Evolutionary conservation across 495 filamentous ascomycete species (phyloP).

Genomic region (Penicillium riverlandense): DNA sequence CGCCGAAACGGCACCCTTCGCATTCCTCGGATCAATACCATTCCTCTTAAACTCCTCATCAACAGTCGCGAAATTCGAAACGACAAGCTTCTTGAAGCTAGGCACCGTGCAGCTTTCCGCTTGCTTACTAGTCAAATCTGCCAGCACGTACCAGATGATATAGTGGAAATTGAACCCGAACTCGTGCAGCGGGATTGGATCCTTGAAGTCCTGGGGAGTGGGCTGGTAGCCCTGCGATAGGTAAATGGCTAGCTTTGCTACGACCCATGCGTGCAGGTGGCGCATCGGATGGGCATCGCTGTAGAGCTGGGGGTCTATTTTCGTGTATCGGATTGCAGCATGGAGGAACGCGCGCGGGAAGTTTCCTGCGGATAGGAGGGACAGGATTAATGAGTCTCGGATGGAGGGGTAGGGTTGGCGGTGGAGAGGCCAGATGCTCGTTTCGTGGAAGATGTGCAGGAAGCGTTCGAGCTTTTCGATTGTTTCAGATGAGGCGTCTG

Average conservation of each 20-base stretch:
- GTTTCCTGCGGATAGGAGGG: conserved; percentile 18
- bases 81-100: conserved; percentile 26
- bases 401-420: conserved; percentile 35
- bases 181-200: conserved; percentile 10
- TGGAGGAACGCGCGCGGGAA: conserved; percentile 30
- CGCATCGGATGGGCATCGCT: conserved; percentile 33
- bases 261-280: conserved; percentile 34
- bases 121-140: conserved; percentile 34
- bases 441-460: conserved; percentile 16
- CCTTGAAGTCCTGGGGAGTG: background rate
- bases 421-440: conserved; percentile 21
- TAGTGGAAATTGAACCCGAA: conserved; percentile 25
- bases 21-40: conserved; percentile 23
- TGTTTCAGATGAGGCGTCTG: conserved; percentile 7
- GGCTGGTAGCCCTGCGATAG: conserved; percentile 22
- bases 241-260: conserved; percentile 31
- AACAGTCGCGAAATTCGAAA: conserved; percentile 22
- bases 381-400: conserved; percentile 30
- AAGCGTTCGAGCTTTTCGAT: conserved; percentile 15
- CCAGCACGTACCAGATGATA: conserved; percentile 29
- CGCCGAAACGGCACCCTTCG: conserved; percentile 13
- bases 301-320: conserved; percentile 32
- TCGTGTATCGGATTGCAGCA: conserved; percentile 28
- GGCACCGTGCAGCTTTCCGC: conserved; percentile 28
- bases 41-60: conserved; percentile 22